Conservation (phyloP, 257 asterid genomes). For the Primulina huaijiensis region DNA sequence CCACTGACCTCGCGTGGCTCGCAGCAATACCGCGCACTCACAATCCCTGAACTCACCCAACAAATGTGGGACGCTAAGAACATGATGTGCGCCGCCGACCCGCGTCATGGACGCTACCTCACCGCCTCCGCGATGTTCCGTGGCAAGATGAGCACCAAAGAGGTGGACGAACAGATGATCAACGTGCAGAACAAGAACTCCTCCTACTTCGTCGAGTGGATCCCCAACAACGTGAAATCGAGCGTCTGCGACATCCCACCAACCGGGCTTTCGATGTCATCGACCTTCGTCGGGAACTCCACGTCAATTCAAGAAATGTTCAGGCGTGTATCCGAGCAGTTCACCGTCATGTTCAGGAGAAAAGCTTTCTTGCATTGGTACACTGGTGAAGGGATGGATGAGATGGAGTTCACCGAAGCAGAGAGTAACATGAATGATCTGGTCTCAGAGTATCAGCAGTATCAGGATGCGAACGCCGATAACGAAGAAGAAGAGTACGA, state of each 20-base stretch:
- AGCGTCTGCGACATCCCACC: conserved; percentile 80
- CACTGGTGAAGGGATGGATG: conserved; percentile 70
- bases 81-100: conserved; percentile 84
- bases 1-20: conserved; percentile 68
- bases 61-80: conserved; percentile 81
- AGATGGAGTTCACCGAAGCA: conserved; percentile 75
- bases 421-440: conserved; percentile 73
- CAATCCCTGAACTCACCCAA: conserved; percentile 69
- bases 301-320: conserved; percentile 76
- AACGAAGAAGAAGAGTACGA: conserved; percentile 46
- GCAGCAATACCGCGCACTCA: conserved; percentile 67
- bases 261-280: conserved; percentile 69
- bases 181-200: conserved; percentile 78
- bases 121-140: conserved; percentile 80
- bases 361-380: conserved; percentile 79
- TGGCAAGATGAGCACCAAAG: conserved; percentile 72
- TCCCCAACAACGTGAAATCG: conserved; percentile 69
- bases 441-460: conserved; percentile 77
- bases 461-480: conserved; percentile 65
- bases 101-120: conserved; percentile 74
- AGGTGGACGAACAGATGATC: conserved; percentile 74
- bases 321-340: conserved; percentile 64
- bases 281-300: conserved; percentile 71
- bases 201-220: conserved; percentile 77
- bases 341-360: conserved; percentile 66